A percentile compares a stretch with the other conserved stretches of the same genome.
phyloP scores from a whole-genome alignment of 2,329 filamentous ascomycete genomes.

The Diplodia seriata region DNA sequence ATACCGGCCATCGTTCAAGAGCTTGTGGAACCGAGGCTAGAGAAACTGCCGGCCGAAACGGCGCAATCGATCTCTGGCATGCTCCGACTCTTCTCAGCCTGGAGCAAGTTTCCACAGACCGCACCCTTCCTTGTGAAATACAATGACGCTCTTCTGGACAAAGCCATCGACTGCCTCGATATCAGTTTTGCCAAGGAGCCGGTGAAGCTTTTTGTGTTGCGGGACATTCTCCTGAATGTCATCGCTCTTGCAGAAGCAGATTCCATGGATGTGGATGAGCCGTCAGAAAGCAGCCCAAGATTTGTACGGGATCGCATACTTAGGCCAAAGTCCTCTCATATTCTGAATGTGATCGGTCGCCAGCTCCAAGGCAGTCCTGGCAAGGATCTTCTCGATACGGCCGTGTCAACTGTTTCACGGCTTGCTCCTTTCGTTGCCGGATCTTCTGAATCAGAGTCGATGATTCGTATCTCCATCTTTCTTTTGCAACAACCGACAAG shows the following conservation, averaged over 20 bases:
- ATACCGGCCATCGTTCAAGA: slow-evolving; percentile 74
- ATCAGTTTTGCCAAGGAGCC: slow-evolving; percentile 80
- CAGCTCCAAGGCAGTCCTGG: slow-evolving; percentile 66
- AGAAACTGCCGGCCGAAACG: slow-evolving; percentile 82
- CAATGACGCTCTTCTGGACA: slow-evolving; percentile 66
- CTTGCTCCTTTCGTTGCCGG: slow-evolving; percentile 58
- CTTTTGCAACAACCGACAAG: slow-evolving; percentile 85
- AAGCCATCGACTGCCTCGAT: slow-evolving; percentile 74
- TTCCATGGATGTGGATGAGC: slow-evolving; percentile 59
- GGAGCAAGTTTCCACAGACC: slow-evolving; percentile 72
- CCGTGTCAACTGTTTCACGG: slow-evolving; percentile 79
- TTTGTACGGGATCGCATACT: slow-evolving; percentile 64
- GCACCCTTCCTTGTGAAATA: slow-evolving; percentile 73
- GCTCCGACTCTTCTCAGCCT: slow-evolving; percentile 79
- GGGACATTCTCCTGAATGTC: slow-evolving; percentile 69
- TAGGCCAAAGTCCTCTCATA: slow-evolving; percentile 69
- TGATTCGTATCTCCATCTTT: slow-evolving; percentile 81
- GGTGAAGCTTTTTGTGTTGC: slow-evolving; percentile 82
- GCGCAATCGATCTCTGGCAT: slow-evolving; percentile 87
- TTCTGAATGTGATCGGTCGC: slow-evolving; percentile 63
- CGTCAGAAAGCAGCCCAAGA: neutral
- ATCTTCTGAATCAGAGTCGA: slow-evolving; percentile 70
- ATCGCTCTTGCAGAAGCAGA: slow-evolving; percentile 58
- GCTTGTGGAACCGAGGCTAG: slow-evolving; percentile 76
- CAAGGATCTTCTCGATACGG: slow-evolving; percentile 78